phyloP scores from a whole-genome alignment of 441 rosid species.

The Theobroma grandiflorum region DNA sequence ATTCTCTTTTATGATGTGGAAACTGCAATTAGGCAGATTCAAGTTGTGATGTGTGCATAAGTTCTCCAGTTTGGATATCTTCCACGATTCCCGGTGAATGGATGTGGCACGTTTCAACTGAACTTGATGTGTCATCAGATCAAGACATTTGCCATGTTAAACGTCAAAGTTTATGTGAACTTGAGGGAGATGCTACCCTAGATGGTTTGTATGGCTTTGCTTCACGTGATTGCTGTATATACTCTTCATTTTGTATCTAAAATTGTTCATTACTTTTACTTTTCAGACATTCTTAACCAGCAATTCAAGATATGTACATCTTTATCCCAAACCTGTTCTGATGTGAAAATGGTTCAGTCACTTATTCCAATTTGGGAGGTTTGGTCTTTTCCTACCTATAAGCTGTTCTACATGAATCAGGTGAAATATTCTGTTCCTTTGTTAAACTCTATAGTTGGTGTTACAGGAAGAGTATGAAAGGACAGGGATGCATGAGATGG shows the following conservation, averaged over 20 bases:
- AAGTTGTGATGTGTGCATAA: conserved; percentile 47
- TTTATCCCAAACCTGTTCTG: conserved; percentile 78
- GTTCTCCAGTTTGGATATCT: conserved; percentile 71
- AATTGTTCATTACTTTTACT: conserved; percentile 28
- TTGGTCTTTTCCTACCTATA: conserved; percentile 28
- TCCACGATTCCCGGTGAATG: conserved; percentile 82
- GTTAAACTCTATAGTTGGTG: conserved; percentile 31
- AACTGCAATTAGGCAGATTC: conserved; percentile 68
- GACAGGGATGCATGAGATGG: conserved; percentile 66
- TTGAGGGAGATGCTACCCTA: conserved; percentile 88
- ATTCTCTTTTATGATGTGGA: conserved; percentile 30
- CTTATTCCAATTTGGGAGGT: conserved; percentile 99
- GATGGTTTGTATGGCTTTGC: conserved; percentile 63
- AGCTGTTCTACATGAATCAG: conserved; percentile 26
- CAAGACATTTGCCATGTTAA: conserved; percentile 47
- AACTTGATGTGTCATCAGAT: conserved; percentile 51
- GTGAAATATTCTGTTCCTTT: conserved; percentile 28
- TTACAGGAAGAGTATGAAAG: conserved; percentile 87
- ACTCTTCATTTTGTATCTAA: conserved; percentile 26
- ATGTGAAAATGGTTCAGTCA: conserved; percentile 95
- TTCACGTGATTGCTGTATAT: conserved; percentile 10
- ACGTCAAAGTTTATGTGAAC: conserved; percentile 89
- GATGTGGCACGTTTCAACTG: conserved; percentile 71
- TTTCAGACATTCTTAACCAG: conserved; percentile 86
- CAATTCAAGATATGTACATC: conserved; percentile 66